These are phyloP conservation scores for Saccharata proteae DNA, from an alignment of 2,329 filamentous ascomycete species.

Conservation along the genomic window DNA sequence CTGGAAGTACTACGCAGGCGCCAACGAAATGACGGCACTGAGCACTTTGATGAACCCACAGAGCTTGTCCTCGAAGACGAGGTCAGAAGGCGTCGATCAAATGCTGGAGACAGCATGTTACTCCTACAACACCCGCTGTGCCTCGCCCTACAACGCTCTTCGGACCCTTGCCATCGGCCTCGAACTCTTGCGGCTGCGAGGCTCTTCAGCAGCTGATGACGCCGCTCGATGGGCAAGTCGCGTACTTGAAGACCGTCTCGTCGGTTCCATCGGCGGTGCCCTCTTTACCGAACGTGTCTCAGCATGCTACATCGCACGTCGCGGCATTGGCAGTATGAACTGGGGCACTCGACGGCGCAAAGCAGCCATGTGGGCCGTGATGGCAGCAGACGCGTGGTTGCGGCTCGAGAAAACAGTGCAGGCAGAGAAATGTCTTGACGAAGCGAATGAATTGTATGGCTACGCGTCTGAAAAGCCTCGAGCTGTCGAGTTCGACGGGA, in stretches of 20 bases:
- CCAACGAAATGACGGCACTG: conserved; percentile 88
- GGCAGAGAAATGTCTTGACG: conserved; percentile 64
- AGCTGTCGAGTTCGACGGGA: conserved; percentile 36
- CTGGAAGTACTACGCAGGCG: conserved; percentile 87
- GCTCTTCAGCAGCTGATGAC: conserved; percentile 70
- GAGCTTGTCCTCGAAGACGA: conserved; percentile 55
- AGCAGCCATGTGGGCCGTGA: conserved; percentile 76
- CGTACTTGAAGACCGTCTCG: conserved; percentile 60
- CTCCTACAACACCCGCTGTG: conserved; percentile 80
- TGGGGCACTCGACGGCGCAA: conserved; percentile 70
- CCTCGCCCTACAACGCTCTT: conserved; percentile 64
- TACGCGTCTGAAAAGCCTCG: neutral
- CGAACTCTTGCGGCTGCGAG: conserved; percentile 72
- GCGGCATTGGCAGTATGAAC: conserved; percentile 50
- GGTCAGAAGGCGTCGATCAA: conserved; percentile 69
- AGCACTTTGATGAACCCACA: conserved; percentile 69
- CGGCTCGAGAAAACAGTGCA: conserved; percentile 64
- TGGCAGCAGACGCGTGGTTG: conserved; percentile 77
- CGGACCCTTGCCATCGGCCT: conserved; percentile 64
- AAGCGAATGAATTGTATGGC: conserved; percentile 45
- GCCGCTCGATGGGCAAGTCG: conserved; percentile 75
- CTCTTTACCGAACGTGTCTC: conserved; percentile 78
- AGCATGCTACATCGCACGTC: conserved; percentile 67
- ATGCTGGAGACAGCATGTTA: conserved; percentile 87
- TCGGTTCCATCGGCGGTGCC: conserved; percentile 65